phyloP scores from a whole-genome alignment of 352 stramenopile species.

The Pythium coloratum region DNA sequence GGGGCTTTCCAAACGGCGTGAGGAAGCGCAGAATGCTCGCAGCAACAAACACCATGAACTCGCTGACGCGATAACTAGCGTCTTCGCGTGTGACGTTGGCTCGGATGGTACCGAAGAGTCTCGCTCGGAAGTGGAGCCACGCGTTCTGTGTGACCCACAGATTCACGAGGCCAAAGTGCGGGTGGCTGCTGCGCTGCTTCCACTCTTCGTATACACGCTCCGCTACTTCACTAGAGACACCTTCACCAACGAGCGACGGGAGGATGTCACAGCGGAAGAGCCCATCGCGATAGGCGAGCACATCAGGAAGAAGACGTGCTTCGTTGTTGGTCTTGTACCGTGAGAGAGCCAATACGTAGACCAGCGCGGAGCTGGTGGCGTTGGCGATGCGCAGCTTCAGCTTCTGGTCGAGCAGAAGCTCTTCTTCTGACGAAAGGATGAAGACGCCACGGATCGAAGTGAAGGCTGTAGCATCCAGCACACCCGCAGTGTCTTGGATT shows the following conservation, averaged over 20 bases:
- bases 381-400: constrained; percentile 93
- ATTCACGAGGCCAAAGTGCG: constrained; percentile 88
- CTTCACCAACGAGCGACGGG: constrained; percentile 38
- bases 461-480: constrained; percentile 36
- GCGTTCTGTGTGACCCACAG: constrained; percentile 94
- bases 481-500: constrained; percentile 55
- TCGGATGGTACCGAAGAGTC: constrained; percentile 40
- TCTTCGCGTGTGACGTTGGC: constrained; percentile 24
- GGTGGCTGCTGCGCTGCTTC: constrained; percentile 75
- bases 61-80: constrained; percentile 30
- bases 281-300: constrained; percentile 76
- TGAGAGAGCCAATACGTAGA: constrained; percentile 69
- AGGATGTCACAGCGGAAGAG: constrained; percentile 81
- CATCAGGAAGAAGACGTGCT: constrained; percentile 29
- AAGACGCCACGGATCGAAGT: constrained; percentile 36
- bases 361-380: constrained; percentile 89
- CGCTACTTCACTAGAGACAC: constrained; percentile 33
- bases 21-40: constrained; percentile 49
- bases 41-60: constrained; percentile 47
- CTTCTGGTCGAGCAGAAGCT: constrained; percentile 78
- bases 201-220: constrained; percentile 78
- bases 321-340: constrained; percentile 41
- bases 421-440: constrained; percentile 32
- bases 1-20: constrained; percentile 30
- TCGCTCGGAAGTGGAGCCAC: constrained; percentile 40